Conservation (phyloP, 352 stramenopile genomes). For the Aphanomyces invadans region DNA sequence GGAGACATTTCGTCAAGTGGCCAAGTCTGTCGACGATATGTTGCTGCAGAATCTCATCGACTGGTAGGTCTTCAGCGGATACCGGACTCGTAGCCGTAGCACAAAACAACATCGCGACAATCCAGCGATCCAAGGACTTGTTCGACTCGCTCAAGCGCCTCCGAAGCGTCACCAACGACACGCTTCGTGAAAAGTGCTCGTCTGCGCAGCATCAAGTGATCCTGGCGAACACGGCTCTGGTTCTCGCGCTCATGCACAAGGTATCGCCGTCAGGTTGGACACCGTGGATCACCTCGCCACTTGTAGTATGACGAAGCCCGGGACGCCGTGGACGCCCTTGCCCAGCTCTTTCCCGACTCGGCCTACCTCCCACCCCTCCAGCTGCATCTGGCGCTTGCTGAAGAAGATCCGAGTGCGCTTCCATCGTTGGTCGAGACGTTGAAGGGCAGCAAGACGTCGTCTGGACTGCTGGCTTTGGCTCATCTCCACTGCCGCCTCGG, state of each 20-base stretch:
- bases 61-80: constrained; percentile 43
- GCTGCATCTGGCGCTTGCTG: background rate
- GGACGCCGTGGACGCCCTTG: constrained; percentile 43
- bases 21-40: constrained; percentile 51
- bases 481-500: constrained; percentile 44
- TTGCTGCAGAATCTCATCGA: constrained; percentile 1
- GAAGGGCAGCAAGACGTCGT: constrained; percentile 28
- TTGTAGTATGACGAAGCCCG: constrained; percentile 56
- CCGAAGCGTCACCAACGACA: constrained; percentile 49
- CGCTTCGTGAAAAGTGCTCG: constrained; percentile 54
- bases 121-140: constrained; percentile 65
- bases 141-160: constrained; percentile 81
- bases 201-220: constrained; percentile 57
- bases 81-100: constrained; percentile 54
- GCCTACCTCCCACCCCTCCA: background rate
- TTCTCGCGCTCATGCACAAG: constrained; percentile 74
- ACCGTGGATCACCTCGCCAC: background rate
- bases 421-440: background rate
- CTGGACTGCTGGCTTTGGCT: constrained; percentile 51
- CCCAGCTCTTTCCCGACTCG: constrained; percentile 53
- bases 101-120: constrained; percentile 76
- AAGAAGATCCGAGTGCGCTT: background rate
- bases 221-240: constrained; percentile 58
- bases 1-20: constrained; percentile 63
- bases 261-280: constrained; percentile 29